These are phyloP conservation scores for Dothistroma septosporum DNA, from an alignment of 2,329 filamentous ascomycete genomes.

Conservation along the genomic window DNA sequence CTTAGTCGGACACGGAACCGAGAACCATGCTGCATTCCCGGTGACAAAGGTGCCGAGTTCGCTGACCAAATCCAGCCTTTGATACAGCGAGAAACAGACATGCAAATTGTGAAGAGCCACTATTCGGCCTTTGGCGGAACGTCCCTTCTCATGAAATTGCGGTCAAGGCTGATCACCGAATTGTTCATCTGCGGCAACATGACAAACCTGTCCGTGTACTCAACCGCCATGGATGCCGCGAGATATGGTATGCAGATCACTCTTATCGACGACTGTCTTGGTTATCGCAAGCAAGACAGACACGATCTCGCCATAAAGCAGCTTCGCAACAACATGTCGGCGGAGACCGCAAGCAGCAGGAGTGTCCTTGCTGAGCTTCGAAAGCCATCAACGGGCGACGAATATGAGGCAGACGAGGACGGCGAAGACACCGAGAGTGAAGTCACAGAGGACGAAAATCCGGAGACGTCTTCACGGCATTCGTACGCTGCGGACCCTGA, in stretches of 20 bases:
- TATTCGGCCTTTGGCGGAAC: constrained; percentile 85
- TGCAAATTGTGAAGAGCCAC: constrained; percentile 63
- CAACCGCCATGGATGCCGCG: constrained; percentile 85
- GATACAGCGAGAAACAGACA: constrained; percentile 50
- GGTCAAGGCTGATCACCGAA: constrained; percentile 84
- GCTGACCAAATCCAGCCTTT: constrained; percentile 47
- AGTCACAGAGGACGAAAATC: background rate
- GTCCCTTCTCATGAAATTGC: constrained; percentile 67
- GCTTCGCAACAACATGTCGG: constrained; percentile 71
- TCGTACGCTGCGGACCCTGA: background rate
- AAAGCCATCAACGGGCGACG: constrained; percentile 12
- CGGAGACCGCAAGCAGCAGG: constrained; percentile 57
- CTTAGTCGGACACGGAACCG: constrained; percentile 37
- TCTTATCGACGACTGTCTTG: constrained; percentile 82
- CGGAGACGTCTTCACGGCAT: background rate
- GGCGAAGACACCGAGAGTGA: constrained; percentile 16
- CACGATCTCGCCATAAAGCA: constrained; percentile 67
- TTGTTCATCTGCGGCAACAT: constrained; percentile 84
- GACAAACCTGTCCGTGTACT: constrained; percentile 83
- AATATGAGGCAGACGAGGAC: constrained; percentile 14
- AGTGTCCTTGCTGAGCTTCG: constrained; percentile 38
- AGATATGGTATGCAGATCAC: constrained; percentile 84
- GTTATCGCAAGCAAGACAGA: constrained; percentile 65
- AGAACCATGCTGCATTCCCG: constrained; percentile 41
- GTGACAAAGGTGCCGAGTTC: constrained; percentile 48